These are phyloP conservation scores for Cynanchum wilfordii DNA, from an alignment of 257 asterid species.

Conservation along the genomic window DNA sequence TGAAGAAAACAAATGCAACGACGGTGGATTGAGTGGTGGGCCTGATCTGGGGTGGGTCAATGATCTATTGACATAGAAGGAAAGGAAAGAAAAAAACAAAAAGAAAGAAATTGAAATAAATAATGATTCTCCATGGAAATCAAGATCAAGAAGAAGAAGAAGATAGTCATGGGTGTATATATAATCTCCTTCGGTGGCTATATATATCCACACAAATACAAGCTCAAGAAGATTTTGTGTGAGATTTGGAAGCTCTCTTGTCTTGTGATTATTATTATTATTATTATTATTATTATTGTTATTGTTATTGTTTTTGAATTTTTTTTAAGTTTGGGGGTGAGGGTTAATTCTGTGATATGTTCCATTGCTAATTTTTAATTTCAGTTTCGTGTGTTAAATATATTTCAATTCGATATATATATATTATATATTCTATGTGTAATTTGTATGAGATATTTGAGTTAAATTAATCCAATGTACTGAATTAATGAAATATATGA, in stretches of 20 bases:
- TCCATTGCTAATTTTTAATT: slow-evolving; percentile 8
- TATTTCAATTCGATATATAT: slow-evolving; percentile 1
- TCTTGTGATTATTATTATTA: slow-evolving; percentile 8
- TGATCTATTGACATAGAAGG: slow-evolving; percentile 64
- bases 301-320: too few relatives aligned
- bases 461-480: neutral
- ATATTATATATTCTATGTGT: neutral
- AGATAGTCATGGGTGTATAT: slow-evolving; percentile 22
- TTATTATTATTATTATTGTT: too few relatives aligned
- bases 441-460: slow-evolving; percentile 9
- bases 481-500: neutral
- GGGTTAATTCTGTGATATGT: neutral
- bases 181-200: slow-evolving; percentile 12
- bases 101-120: too few relatives aligned
- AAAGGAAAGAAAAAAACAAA: too few relatives aligned
- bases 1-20: slow-evolving; percentile 39
- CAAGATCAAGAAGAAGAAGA: slow-evolving; percentile 6
- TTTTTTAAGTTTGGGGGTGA: neutral
- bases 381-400: slow-evolving; percentile 8
- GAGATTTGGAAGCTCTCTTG: slow-evolving; percentile 21
- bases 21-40: slow-evolving; percentile 37
- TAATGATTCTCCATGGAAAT: neutral
- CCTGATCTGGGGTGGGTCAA: slow-evolving; percentile 96
- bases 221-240: slow-evolving; percentile 1
- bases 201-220: slow-evolving; percentile 12